Evolutionary conservation across 345 rosid genomes (phyloP), one percentile per base, ranked within the genome.

Genomic region (Sapria himalayana): DNA sequence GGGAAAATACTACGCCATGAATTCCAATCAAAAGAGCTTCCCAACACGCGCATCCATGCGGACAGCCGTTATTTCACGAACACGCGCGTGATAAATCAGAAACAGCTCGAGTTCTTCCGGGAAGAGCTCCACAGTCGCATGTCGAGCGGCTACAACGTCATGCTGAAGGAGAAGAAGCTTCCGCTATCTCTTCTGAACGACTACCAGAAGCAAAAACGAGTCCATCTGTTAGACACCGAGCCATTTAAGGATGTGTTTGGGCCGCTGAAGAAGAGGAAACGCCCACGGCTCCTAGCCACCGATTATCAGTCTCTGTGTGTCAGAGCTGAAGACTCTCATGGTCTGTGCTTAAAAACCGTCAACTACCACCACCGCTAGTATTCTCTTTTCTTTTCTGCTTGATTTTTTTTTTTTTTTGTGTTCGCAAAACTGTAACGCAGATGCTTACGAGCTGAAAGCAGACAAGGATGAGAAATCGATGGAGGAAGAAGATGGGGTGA

Each of bases 1-100:
- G 94, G 94, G 29, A 68, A 72, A 40, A 39, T 82, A 25, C 39
- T 72, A 51, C 65, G 67, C 61, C 60, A 82, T 25, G 93, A 76
- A 39, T 62, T 69, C 7, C 94, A 82, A 45, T 82, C 94, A 0
- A 54, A 76, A 52, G 84, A 79, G 1, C 55, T 82, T 34, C 98
- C 98, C 9, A 50, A 45, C 33, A 66, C 91, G 0, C 85, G 91
- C 25, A 79, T 89, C 54, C 85, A 67, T 24, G 82, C 91, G 0
- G 94, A 89, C 49, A 72, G 85, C 41, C 73, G 91, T 40, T 82
- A 91, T 89, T 82, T 89, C 17, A 91, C 71, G 49, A 79, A 89
- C 41, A 74, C 82, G 1, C 68, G 91, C 24, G 81, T 76, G 57
- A 84, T 82, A 29, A 51, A 57, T 62, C 94, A 82, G 65, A 72